phyloP scores from a whole-genome alignment of 345 rosid species.

The Lumnitzera racemosa region DNA sequence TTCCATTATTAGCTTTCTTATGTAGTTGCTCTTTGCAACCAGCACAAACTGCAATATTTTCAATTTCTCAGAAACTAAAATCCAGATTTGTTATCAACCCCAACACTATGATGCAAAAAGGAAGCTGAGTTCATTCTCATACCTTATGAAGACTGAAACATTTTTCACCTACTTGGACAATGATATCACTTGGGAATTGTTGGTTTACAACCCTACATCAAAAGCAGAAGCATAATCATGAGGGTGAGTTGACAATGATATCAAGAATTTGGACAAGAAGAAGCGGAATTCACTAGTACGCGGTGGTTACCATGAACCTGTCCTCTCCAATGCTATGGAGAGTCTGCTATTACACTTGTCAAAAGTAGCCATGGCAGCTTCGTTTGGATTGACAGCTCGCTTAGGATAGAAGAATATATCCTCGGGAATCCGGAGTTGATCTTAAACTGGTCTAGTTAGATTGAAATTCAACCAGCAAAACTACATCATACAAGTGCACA shows the following conservation, averaged over 20 bases:
- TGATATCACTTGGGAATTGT: conserved; percentile 71
- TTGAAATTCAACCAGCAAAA: too few species aligned
- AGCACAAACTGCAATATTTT: conserved; percentile 57
- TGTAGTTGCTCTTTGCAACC: conserved; percentile 82
- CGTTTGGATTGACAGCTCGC: not conserved
- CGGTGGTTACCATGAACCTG: conserved; percentile 26
- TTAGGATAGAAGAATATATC: not conserved
- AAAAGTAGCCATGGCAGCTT: conserved; percentile 15
- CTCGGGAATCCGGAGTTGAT: too few species aligned
- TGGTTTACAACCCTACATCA: conserved; percentile 69
- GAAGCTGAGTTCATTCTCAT: not conserved
- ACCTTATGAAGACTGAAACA: conserved; percentile 86
- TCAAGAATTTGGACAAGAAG: not conserved
- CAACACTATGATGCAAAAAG: not conserved
- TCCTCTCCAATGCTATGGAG: conserved; percentile 30
- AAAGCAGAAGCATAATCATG: not conserved
- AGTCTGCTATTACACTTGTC: conserved; percentile 12
- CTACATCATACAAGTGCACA: too few species aligned
- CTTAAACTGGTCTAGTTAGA: too few species aligned
- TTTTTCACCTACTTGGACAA: conserved; percentile 65
- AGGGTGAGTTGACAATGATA: too few species aligned
- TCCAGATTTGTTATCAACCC: not conserved
- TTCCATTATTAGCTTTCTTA: conserved; percentile 69
- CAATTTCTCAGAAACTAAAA: not conserved
- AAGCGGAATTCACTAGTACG: not conserved